phyloP scores from a whole-genome alignment of 768 basidiomycete genomes.

The Xerocomus spinulosus region DNA sequence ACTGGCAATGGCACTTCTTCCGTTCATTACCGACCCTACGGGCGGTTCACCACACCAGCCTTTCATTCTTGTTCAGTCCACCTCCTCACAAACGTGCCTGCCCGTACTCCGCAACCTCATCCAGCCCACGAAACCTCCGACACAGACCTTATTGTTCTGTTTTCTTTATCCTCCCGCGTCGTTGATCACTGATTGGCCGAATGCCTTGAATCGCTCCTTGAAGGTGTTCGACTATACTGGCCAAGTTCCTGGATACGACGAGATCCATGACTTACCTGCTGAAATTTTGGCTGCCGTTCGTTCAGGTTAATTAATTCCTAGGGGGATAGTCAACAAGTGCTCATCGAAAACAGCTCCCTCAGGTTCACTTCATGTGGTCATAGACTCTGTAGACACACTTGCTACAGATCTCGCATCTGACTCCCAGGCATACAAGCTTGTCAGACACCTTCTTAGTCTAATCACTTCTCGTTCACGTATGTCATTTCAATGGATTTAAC shows the following conservation, averaged over 20 bases:
- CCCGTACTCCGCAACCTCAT: constrained; percentile 51
- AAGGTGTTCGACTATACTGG: constrained; percentile 47
- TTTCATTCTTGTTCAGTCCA: constrained; percentile 56
- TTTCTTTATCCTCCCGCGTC: constrained; percentile 52
- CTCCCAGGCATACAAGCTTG: constrained; percentile 48
- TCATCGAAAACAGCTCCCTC: constrained; percentile 32
- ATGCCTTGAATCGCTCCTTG: constrained; percentile 20
- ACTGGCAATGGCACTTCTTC: constrained; percentile 24
- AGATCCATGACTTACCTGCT: constrained; percentile 32
- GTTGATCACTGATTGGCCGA: constrained; percentile 33
- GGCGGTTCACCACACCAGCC: constrained; percentile 33
- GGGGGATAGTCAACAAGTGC: background rate
- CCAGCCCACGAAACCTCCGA: constrained; percentile 18
- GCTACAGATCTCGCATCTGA: constrained; percentile 52
- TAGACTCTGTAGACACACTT: constrained; percentile 73
- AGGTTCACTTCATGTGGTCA: constrained; percentile 54
- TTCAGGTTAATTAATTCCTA: constrained; percentile 27
- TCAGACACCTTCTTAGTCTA: constrained; percentile 44
- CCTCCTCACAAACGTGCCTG: constrained; percentile 51
- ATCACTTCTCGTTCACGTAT: constrained; percentile 48
- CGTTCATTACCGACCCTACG: constrained; percentile 24
- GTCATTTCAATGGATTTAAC: constrained; percentile 11
- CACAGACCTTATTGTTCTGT: constrained; percentile 47
- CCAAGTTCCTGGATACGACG: constrained; percentile 50
- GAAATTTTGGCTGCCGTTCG: constrained; percentile 41